Base-by-base conservation (phyloP, 2,329 filamentous ascomycete genomes). In the Diaporthe caulivora region DNA sequence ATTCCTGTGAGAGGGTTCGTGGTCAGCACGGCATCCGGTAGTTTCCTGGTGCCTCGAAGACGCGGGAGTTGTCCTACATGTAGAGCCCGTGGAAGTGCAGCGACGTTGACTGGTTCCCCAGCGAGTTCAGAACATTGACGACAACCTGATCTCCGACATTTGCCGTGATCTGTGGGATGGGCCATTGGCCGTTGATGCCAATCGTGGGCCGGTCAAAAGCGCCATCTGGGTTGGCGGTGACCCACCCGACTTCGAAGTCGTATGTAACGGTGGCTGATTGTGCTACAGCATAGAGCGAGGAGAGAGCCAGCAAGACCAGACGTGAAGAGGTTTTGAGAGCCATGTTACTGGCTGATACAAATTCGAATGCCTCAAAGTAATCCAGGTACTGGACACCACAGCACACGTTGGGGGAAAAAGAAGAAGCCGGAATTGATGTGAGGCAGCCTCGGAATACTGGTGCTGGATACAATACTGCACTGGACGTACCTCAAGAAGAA, bases 1-100 rank as follows among this genome's bases (percentile, higher is more conserved):
- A 80, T 92, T 92, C 86, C 70, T 72, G 54, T 40, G 37, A 2
- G n/a, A 42, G n/a, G 26, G 21, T 2, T 55, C 24, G 49, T 67
- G 29, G 9, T 67, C 69, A 71, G 69, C 21, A 53, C 18, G 17
- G 37, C n/a, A 21, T n/a, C 40, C 31, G 4, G 47, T 13, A 0
- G 44, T 2, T 24, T 29, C 18, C 7, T 31, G 65, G 21, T 3
- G 24, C 10, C 44, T 26, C n/a, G 37, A 44, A 17, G 15, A 1
- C 8, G n/a, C 21, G 47, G 47, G 17, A 40, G 6, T 53, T 67
- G 44, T 21, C 62, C n/a, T 67, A 67, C 62, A 67, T 67, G 47
- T 67, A 72, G 3, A 72, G 42, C 11, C 71, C 71, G 53, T 72
- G 71, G 62, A 67, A 72, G 42, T 72, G 71, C 54, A 72, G 21